These are phyloP conservation scores for Taiozyma sp. DNA, from an alignment of 1,139 yeast species.

Conservation along the genomic window DNA sequence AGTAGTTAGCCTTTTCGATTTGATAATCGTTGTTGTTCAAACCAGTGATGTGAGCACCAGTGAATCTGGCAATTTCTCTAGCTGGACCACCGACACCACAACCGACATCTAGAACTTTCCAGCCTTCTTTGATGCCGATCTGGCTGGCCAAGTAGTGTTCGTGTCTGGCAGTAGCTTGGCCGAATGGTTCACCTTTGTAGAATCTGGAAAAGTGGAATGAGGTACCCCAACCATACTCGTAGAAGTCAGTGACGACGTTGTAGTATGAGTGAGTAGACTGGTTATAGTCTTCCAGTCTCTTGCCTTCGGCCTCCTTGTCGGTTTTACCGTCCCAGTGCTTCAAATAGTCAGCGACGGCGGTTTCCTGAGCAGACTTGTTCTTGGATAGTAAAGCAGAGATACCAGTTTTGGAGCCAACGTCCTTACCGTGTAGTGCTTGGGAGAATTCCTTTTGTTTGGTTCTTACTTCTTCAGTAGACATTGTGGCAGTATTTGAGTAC, in stretches of 20 bases:
- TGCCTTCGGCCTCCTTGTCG: conserved; percentile 65
- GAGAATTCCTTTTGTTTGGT: conserved; percentile 57
- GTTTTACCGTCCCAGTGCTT: conserved; percentile 95
- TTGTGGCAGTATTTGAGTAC: conserved; percentile 1
- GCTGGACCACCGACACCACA: conserved; percentile 99
- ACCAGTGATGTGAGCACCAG: conserved; percentile 84
- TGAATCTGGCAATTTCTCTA: conserved; percentile 88
- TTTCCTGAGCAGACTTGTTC: conserved; percentile 72
- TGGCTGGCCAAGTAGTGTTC: conserved; percentile 91
- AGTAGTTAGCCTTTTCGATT: conserved; percentile 84
- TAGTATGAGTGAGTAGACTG: conserved; percentile 92
- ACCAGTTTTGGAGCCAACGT: conserved; percentile 62
- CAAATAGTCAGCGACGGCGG: conserved; percentile 85
- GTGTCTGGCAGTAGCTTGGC: conserved; percentile 95
- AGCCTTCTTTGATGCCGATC: conserved; percentile 73
- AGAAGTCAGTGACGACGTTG: conserved; percentile 92
- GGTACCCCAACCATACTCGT: conserved; percentile 99
- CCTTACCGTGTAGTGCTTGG: conserved; percentile 79
- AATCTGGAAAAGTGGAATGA: conserved; percentile 97
- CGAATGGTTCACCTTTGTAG: conserved; percentile 89
- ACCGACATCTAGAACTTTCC: conserved; percentile 95
- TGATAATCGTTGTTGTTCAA: conserved; percentile 97
- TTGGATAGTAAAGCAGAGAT: conserved; percentile 73
- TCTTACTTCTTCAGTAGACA: conserved; percentile 28
- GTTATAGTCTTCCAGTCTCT: conserved; percentile 80